Percentiles rank a stretch among this genome's conserved stretches.
These are phyloP conservation scores for Wickerhamomyces sp. DNA, from an alignment of 1,139 yeast species.

Conservation along the genomic window DNA sequence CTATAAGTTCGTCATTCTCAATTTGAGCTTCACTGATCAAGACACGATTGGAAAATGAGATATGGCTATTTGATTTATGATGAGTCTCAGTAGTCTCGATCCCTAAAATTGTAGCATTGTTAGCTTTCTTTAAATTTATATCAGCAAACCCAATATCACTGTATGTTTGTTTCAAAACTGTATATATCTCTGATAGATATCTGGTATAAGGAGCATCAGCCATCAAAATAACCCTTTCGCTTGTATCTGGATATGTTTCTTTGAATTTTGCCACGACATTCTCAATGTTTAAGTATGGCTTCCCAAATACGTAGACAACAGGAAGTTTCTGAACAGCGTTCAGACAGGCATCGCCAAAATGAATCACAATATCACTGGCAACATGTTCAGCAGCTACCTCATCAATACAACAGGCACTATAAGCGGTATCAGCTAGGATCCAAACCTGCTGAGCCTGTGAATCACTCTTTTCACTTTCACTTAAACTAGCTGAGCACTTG, in stretches of 20 bases:
- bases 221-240: constrained; percentile 51
- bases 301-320: constrained; percentile 74
- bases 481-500: constrained; percentile 26
- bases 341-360: constrained; percentile 93
- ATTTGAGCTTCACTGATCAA: constrained; percentile 10
- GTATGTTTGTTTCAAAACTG: constrained; percentile 33
- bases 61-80: neutral
- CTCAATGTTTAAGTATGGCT: constrained; percentile 44
- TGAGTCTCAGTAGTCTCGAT: constrained; percentile 25
- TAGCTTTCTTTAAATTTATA: constrained; percentile 33
- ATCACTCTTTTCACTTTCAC: constrained; percentile 2
- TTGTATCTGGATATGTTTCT: constrained; percentile 32
- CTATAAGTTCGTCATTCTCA: constrained; percentile 23
- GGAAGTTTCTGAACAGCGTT: constrained; percentile 70
- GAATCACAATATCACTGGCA: constrained; percentile 76
- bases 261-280: constrained; percentile 34
- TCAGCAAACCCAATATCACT: constrained; percentile 46
- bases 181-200: constrained; percentile 34
- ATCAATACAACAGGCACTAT: constrained; percentile 93
- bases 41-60: constrained; percentile 26
- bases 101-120: constrained; percentile 38
- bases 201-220: constrained; percentile 59
- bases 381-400: constrained; percentile 97
- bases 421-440: constrained; percentile 92
- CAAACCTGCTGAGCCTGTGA: constrained; percentile 38